A percentile compares a stretch with the other conserved stretches of the same genome.
These are phyloP conservation scores for Anaeromyces robustus DNA, from an alignment of 192 early-diverging fungal genomes.

Conservation along the genomic window DNA sequence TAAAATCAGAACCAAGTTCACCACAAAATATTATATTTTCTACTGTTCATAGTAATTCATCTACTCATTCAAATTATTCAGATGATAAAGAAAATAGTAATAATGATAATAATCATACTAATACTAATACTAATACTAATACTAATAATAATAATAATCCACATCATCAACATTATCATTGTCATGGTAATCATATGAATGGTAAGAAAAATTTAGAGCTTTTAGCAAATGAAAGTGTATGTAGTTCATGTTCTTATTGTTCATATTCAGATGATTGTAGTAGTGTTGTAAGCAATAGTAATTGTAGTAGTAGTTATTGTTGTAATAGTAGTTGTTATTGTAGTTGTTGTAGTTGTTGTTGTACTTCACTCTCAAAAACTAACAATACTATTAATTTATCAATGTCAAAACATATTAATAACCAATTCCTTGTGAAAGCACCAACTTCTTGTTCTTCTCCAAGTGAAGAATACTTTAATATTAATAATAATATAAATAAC, in stretches of 20 bases:
- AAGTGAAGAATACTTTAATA: neutral
- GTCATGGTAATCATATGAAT: neutral
- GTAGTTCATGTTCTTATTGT: neutral
- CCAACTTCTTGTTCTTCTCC: neutral
- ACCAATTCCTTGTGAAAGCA: neutral
- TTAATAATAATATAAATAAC: no score
- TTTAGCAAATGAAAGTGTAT: neutral
- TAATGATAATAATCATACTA: no score
- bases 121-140: no score
- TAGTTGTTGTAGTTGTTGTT: neutral
- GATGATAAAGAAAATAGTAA: neutral
- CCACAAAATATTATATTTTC: neutral
- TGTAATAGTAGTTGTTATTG: neutral
- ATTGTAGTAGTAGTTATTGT: neutral
- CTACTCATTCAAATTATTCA: neutral
- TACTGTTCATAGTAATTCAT: neutral
- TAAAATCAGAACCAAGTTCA: neutral
- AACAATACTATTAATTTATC: neutral
- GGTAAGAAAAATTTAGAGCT: neutral
- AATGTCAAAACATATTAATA: neutral
- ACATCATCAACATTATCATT: no score
- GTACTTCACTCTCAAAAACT: neutral
- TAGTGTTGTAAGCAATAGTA: no score
- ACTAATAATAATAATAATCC: no score
- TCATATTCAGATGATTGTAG: neutral